These are phyloP conservation scores for Entomophthora muscae DNA, from an alignment of 371 early-diverging fungal genomes.

Conservation along the genomic window DNA sequence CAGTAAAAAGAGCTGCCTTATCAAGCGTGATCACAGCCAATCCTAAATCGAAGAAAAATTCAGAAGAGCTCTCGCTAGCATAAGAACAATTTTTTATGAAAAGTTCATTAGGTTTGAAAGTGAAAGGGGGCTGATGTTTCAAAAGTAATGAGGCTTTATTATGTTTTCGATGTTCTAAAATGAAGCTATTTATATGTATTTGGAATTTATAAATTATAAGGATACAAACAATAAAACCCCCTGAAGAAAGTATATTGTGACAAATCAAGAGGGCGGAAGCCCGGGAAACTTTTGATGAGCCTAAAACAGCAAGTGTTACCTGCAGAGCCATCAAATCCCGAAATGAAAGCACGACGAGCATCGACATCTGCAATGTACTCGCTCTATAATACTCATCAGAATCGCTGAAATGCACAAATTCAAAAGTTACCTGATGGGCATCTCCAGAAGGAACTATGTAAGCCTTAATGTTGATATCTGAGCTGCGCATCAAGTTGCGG, in stretches of 20 bases:
- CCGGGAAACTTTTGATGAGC: too few relatives aligned
- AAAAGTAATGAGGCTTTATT: too few relatives aligned
- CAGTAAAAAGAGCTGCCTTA: conserved; percentile 81
- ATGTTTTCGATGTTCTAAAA: too few relatives aligned
- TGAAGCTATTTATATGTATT: too few relatives aligned
- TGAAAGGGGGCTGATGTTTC: too few relatives aligned
- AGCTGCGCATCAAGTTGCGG: conserved; percentile 47
- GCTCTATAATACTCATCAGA: conserved; percentile 33
- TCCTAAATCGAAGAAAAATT: conserved; percentile 19
- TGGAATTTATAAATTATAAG: too few relatives aligned
- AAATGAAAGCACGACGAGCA: conserved; percentile 82
- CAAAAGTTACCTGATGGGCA: conserved; percentile 68
- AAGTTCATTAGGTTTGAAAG: too few relatives aligned
- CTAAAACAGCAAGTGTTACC: conserved; percentile 22
- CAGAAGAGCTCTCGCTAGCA: too few relatives aligned
- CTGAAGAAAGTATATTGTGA: too few relatives aligned
- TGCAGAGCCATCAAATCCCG: conserved; percentile 96
- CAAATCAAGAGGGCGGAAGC: too few relatives aligned
- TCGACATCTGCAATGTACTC: conserved; percentile 94
- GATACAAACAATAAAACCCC: too few relatives aligned
- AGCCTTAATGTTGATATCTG: conserved; percentile 45
- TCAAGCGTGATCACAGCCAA: conserved; percentile 54
- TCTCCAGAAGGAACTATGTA: conserved; percentile 89
- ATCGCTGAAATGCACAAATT: not conserved
- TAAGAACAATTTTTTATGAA: too few relatives aligned